A percentile compares a stretch with the other conserved stretches of the same genome.
phyloP scores from a whole-genome alignment of 2,329 filamentous ascomycete species.

The Fusarium sterilihyphosum region DNA sequence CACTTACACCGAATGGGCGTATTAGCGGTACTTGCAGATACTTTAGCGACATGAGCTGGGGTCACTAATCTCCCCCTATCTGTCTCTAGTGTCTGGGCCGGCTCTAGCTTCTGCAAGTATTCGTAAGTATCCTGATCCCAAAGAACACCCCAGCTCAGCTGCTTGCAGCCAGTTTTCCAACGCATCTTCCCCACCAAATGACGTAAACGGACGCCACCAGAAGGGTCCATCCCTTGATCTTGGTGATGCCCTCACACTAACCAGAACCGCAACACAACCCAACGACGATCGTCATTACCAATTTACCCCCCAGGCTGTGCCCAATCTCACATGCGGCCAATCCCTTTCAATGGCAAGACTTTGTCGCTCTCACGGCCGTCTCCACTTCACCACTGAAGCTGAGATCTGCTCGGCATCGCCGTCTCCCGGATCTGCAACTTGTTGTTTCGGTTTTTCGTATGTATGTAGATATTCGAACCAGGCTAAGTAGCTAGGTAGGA shows the following conservation, averaged over 20 bases:
- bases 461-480: neutral
- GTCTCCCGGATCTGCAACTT: conserved; percentile 28
- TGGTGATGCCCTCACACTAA: conserved; percentile 33
- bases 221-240: conserved; percentile 13
- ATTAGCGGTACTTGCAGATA: conserved; percentile 1
- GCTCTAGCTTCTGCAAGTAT: neutral
- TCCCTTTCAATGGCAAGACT: neutral
- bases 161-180: conserved; percentile 29
- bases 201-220: conserved; percentile 31
- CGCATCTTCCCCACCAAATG: conserved; percentile 27
- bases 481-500: neutral
- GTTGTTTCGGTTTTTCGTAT: conserved; percentile 18
- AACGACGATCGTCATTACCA: conserved; percentile 30
- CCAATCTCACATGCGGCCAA: conserved; percentile 5
- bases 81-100: neutral
- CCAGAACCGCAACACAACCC: conserved; percentile 18
- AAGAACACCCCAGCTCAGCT: neutral
- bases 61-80: neutral
- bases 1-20: conserved; percentile 33
- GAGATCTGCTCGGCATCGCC: conserved; percentile 35
- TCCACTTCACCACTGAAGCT: conserved; percentile 11
- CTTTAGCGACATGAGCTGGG: neutral
- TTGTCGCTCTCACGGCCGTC: neutral
- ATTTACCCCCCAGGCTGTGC: conserved; percentile 1
- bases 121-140: neutral